Conservation (phyloP, 2,329 filamentous ascomycete species). For the Clarireedia paspali region DNA sequence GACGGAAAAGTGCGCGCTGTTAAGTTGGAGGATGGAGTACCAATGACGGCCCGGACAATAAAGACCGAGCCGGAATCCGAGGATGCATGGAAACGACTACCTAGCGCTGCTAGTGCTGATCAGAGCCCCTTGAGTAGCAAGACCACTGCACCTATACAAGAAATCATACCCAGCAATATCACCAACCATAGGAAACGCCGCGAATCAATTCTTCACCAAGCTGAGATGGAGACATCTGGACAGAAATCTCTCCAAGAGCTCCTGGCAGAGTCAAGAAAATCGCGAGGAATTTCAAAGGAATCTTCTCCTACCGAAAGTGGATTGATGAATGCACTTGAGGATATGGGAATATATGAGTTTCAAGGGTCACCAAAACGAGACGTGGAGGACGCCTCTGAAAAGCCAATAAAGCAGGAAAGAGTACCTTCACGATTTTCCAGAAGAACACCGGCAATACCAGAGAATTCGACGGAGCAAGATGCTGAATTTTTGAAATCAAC, state of each 20-base stretch:
- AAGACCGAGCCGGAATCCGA: slow-evolving; percentile 26
- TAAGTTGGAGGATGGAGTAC: slow-evolving; percentile 17
- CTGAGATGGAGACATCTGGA: slow-evolving; percentile 15
- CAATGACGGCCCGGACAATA: slow-evolving; percentile 12
- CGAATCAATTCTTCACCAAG: slow-evolving; percentile 25
- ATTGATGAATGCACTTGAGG: slow-evolving; percentile 17
- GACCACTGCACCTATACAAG: slow-evolving; percentile 10
- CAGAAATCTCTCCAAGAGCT: slow-evolving; percentile 25
- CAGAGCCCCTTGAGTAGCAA: slow-evolving; percentile 28
- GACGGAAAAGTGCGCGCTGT: slow-evolving; percentile 40
- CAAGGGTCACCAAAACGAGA: slow-evolving; percentile 17
- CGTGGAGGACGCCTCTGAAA: slow-evolving; percentile 9
- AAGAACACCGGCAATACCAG: slow-evolving; percentile 17
- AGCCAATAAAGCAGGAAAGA: slow-evolving; percentile 15
- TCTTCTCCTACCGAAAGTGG: slow-evolving; percentile 12
- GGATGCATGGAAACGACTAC: slow-evolving; percentile 26
- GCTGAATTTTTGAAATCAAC: slow-evolving; percentile 23
- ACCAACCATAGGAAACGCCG: slow-evolving; percentile 28
- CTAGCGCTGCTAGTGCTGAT: slow-evolving; percentile 20
- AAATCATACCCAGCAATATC: slow-evolving; percentile 22
- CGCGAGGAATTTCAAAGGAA: slow-evolving; percentile 22
- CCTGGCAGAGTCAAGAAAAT: slow-evolving; percentile 24
- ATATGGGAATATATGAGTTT: slow-evolving; percentile 27
- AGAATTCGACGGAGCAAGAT: slow-evolving; percentile 10
- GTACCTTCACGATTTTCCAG: slow-evolving; percentile 17